Conservation (phyloP, 371 early-diverging fungal species). For the Zopfochytrium polystomum region DNA sequence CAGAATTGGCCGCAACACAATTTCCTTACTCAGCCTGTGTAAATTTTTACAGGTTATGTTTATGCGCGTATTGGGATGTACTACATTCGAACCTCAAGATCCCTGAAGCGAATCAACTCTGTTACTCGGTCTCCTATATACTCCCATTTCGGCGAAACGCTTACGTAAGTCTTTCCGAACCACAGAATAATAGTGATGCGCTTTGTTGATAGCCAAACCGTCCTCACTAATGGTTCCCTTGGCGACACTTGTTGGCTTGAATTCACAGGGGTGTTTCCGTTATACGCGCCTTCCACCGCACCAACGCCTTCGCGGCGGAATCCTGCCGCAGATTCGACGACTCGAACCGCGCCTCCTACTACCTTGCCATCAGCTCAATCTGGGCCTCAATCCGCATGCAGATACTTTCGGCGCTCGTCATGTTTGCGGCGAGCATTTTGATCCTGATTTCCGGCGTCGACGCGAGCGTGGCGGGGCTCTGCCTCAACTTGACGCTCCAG, state of each 20-base stretch:
- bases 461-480: constrained; percentile 71
- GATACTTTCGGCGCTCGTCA: constrained; percentile 60
- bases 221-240: too few species aligned
- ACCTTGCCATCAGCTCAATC: constrained; percentile 74
- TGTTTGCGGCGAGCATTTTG: constrained; percentile 70
- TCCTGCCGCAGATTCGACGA: constrained; percentile 37
- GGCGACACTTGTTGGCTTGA: too few species aligned
- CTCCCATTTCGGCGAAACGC: constrained; percentile 70
- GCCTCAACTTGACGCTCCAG: constrained; percentile 64
- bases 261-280: too few species aligned
- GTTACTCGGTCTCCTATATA: constrained; percentile 74
- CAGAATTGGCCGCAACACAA: too few species aligned
- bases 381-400: constrained; percentile 81
- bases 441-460: constrained; percentile 52
- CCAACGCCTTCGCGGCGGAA: constrained; percentile 29
- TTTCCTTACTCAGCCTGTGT: too few species aligned
- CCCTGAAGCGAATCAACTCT: constrained; percentile 71
- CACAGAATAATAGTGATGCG: too few species aligned
- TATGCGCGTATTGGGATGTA: constrained; percentile 11
- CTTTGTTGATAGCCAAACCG: too few species aligned
- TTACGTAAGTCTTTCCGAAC: too few species aligned
- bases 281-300: too few species aligned
- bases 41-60: too few species aligned
- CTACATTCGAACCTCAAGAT: constrained; percentile 66
- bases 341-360: constrained; percentile 76